A percentile compares a stretch with the other conserved stretches of the same genome.
Evolutionary conservation across 306 rosid genomes (phyloP).

Genomic region (Pyrus pyrifolia): DNA sequence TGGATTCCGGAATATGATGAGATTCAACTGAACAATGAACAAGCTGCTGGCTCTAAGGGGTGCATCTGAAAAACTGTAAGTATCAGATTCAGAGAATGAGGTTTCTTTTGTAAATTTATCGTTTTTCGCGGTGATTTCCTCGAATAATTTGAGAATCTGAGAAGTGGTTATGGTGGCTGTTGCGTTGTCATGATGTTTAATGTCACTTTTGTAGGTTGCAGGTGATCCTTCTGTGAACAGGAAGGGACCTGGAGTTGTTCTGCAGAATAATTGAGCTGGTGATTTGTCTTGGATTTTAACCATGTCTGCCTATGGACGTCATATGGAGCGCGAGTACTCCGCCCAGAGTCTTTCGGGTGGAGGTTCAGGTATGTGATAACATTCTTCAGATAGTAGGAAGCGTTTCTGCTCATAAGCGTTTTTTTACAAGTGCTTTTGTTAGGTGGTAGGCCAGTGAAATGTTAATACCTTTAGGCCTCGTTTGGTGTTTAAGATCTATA

Average conservation of each 20-base stretch:
- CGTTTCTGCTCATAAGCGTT: not conserved
- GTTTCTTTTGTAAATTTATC: not conserved
- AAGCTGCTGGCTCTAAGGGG: not conserved
- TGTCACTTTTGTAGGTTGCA: slow-evolving; percentile 22
- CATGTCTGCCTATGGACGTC: slow-evolving; percentile 64
- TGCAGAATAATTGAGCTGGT: slow-evolving; percentile 20
- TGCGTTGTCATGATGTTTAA: not conserved
- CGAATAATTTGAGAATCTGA: not conserved
- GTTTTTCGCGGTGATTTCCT: not conserved
- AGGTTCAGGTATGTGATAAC: slow-evolving; percentile 47
- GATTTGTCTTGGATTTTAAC: slow-evolving; percentile 9
- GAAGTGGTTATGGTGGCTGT: not conserved
- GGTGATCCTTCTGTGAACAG: slow-evolving; percentile 28
- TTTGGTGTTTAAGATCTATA: not conserved
- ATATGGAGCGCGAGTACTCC: slow-evolving; percentile 58
- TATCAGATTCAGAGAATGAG: not conserved
- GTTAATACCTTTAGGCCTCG: not conserved
- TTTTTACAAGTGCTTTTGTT: not conserved
- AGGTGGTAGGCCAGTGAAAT: not conserved
- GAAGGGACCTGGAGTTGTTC: slow-evolving; percentile 19
- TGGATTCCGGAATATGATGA: not conserved
- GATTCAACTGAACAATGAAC: not conserved
- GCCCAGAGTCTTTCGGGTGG: slow-evolving; percentile 32
- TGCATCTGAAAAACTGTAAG: not conserved
- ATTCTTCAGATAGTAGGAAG: not conserved